A percentile compares a stretch with the other conserved stretches of the same genome.
These are phyloP conservation scores for Corchorus capsularis DNA, from an alignment of 345 rosid species.

Conservation along the genomic window DNA sequence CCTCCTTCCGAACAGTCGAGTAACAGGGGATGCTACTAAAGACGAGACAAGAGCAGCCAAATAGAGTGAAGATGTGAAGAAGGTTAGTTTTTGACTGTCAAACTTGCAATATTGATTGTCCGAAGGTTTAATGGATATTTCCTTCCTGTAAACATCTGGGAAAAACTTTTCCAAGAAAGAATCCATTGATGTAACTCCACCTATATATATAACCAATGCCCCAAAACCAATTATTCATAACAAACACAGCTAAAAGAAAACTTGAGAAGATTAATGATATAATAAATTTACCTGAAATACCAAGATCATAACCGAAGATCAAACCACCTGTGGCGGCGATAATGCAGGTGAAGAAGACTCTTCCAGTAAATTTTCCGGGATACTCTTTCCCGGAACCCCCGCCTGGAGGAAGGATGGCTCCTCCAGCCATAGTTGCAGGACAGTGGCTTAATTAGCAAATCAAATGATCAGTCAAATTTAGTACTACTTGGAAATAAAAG, in stretches of 20 bases:
- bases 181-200: conserved; percentile 91
- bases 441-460: background rate
- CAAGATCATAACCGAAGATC: conserved; percentile 93
- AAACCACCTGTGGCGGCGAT: conserved; percentile 95
- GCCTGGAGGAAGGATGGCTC: conserved; percentile 47
- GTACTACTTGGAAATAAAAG: too few relatives aligned
- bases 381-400: conserved; percentile 50
- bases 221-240: background rate
- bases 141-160: conserved; percentile 56
- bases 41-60: conserved; percentile 79
- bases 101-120: conserved; percentile 75
- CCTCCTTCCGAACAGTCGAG: conserved; percentile 69
- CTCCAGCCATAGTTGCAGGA: conserved; percentile 41
- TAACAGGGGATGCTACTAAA: conserved; percentile 68
- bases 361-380: conserved; percentile 80
- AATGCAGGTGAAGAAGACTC: conserved; percentile 65
- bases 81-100: conserved; percentile 64
- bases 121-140: conserved; percentile 32
- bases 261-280: background rate
- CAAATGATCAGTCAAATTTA: background rate
- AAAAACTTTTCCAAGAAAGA: conserved; percentile 73
- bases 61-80: conserved; percentile 94
- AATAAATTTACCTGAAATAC: conserved; percentile 69
- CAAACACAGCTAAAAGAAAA: too few relatives aligned
- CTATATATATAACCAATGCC: conserved; percentile 28